A percentile compares a stretch with the other conserved stretches of the same genome.
These are phyloP conservation scores for Epichloe festucae DNA, from an alignment of 2,329 filamentous ascomycete species.

Conservation along the genomic window DNA sequence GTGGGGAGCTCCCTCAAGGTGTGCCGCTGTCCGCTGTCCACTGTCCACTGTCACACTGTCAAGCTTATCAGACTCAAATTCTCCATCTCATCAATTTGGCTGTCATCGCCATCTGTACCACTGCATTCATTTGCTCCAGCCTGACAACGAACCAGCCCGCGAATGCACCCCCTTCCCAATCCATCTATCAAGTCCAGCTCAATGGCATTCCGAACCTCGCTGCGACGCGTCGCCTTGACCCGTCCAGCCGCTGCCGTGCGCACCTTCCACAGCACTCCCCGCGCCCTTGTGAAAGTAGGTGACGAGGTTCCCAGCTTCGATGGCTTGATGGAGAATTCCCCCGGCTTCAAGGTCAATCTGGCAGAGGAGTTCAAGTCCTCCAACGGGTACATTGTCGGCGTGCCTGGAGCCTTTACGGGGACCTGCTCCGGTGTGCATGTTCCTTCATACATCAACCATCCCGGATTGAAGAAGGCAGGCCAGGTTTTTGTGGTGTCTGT, in stretches of 20 bases:
- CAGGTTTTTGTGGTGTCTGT: slow-evolving; percentile 83
- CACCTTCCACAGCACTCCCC: slow-evolving; percentile 52
- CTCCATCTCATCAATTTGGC: not conserved
- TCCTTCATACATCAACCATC: slow-evolving; percentile 73
- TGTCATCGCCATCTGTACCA: not conserved
- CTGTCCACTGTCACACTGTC: too few species aligned
- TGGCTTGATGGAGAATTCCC: slow-evolving; percentile 73
- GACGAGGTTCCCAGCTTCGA: slow-evolving; percentile 68
- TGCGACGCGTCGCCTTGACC: slow-evolving; percentile 20
- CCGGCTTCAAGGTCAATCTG: slow-evolving; percentile 83
- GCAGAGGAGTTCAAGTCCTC: slow-evolving; percentile 58
- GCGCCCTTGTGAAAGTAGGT: slow-evolving; percentile 58
- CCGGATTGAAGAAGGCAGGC: slow-evolving; percentile 65
- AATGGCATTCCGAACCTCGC: slow-evolving; percentile 25
- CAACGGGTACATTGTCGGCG: slow-evolving; percentile 73
- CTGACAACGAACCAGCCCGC: not conserved
- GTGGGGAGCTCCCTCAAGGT: too few species aligned
- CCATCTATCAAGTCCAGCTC: not conserved
- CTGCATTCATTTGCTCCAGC: not conserved
- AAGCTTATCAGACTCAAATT: not conserved
- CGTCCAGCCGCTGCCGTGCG: slow-evolving; percentile 18
- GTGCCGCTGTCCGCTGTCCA: too few species aligned
- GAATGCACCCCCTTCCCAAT: not conserved
- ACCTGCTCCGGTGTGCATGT: slow-evolving; percentile 55
- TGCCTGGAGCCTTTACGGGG: slow-evolving; percentile 62